Evolutionary conservation across 306 rosid species (phyloP).

Genomic region (barrel medic (Medicago truncatula)): MtrunA17r5.0-ANR NC_053042.1:45054001-45054500

Average conservation of each 20-base stretch:
- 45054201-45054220: constrained; percentile 67
- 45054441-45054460: constrained; percentile 5
- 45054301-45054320: constrained; percentile 83
- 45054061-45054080: constrained; percentile 41
- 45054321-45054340: constrained; percentile 79
- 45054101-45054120: constrained; percentile 41
- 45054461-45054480: constrained; percentile 16
- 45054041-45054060: constrained; percentile 37
- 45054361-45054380: constrained; percentile 99
- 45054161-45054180: constrained; percentile 92
- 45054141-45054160: constrained; percentile 62
- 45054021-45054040: constrained; percentile 30
- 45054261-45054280: constrained; percentile 87
- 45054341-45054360: constrained; percentile 95
- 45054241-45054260: constrained; percentile 76
- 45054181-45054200: constrained; percentile 92
- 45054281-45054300: constrained; percentile 89
- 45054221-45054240: constrained; percentile 72
- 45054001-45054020: constrained; percentile 41
- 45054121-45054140: constrained; percentile 4
- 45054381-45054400: not conserved
- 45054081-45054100: constrained; percentile 43
- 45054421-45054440: constrained; percentile 17
- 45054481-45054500: not conserved
- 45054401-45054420: not conserved